Conservation (phyloP, 768 basidiomycete species). For the Lactarius indigo region DNA sequence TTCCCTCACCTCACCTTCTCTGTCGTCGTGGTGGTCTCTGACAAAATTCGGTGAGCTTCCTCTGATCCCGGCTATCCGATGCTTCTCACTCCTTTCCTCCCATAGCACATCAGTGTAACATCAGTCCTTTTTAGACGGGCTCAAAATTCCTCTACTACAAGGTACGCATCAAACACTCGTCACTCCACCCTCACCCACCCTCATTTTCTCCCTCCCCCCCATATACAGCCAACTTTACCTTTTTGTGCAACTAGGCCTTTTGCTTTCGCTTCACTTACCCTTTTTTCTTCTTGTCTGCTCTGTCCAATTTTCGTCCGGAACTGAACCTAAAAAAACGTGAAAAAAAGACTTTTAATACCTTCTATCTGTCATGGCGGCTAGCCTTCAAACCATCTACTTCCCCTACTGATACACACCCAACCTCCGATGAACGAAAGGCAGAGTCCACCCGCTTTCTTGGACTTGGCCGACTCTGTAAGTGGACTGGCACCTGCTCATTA, state of each 20-base stretch:
- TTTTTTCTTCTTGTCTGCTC: conserved; percentile 41
- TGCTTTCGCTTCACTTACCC: conserved; percentile 36
- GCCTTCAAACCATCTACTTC: conserved; percentile 69
- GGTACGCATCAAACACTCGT: conserved; percentile 36
- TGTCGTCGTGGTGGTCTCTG: conserved; percentile 14
- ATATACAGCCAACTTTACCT: conserved; percentile 45
- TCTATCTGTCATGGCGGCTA: conserved; percentile 61
- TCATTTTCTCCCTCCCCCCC: conserved; percentile 19
- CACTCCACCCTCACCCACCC: conserved; percentile 28
- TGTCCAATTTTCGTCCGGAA: conserved; percentile 49
- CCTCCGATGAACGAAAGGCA: conserved; percentile 73
- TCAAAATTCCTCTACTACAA: conserved; percentile 67
- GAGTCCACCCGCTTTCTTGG: conserved; percentile 88
- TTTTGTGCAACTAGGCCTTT: conserved; percentile 62
- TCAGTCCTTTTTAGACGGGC: conserved; percentile 75
- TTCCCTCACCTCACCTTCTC: conserved; percentile 17
- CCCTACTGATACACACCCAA: conserved; percentile 66
- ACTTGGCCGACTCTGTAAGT: conserved; percentile 89
- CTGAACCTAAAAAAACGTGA: conserved; percentile 46
- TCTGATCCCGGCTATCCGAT: not conserved
- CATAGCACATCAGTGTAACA: conserved; percentile 66
- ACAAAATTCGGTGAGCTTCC: conserved; percentile 21
- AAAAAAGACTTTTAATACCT: conserved; percentile 45
- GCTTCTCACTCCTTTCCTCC: conserved; percentile 12
- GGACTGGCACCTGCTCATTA: conserved; percentile 16